Conservation (phyloP, 352 stramenopile species). For the Pythium grandisporangium region DNA sequence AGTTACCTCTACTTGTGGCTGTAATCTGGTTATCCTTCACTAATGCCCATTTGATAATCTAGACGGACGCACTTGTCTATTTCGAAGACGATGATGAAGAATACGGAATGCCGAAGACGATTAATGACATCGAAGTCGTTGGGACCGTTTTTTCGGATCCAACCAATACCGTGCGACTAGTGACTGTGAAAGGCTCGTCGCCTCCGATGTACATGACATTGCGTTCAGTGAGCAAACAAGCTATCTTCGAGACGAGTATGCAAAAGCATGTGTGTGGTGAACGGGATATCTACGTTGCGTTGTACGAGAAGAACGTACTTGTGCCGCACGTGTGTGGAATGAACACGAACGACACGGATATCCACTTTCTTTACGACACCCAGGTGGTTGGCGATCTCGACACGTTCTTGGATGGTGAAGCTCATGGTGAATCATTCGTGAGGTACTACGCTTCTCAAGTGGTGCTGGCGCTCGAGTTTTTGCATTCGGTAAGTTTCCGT, state of each 20-base stretch:
- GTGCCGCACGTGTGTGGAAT: slow-evolving; percentile 61
- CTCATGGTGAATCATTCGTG: slow-evolving; percentile 69
- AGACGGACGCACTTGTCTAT: slow-evolving; percentile 45
- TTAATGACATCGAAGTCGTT: slow-evolving; percentile 61
- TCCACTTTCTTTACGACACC: slow-evolving; percentile 75
- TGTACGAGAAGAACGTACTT: slow-evolving; percentile 72
- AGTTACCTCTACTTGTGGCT: too few relatives aligned
- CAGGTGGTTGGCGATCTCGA: slow-evolving; percentile 80
- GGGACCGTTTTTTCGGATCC: slow-evolving; percentile 64
- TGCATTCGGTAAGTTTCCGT: slow-evolving; percentile 66
- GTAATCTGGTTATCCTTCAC: too few relatives aligned
- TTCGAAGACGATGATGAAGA: slow-evolving; percentile 41
- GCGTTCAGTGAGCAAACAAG: slow-evolving; percentile 72
- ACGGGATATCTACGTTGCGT: slow-evolving; percentile 73
- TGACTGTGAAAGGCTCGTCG: slow-evolving; percentile 48
- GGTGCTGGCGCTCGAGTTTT: slow-evolving; percentile 70
- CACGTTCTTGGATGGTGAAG: slow-evolving; percentile 58
- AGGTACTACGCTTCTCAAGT: slow-evolving; percentile 83
- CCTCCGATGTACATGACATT: slow-evolving; percentile 58
- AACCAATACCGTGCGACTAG: slow-evolving; percentile 67
- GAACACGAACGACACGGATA: slow-evolving; percentile 70
- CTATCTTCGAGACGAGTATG: slow-evolving; percentile 68
- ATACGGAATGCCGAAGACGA: slow-evolving; percentile 26
- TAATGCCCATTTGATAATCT: not conserved
- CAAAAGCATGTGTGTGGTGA: slow-evolving; percentile 77